Percentiles rank a stretch among this genome's conserved stretches.
Conservation (phyloP, 768 basidiomycete genomes). For the Lactarius tabidus region DNA sequence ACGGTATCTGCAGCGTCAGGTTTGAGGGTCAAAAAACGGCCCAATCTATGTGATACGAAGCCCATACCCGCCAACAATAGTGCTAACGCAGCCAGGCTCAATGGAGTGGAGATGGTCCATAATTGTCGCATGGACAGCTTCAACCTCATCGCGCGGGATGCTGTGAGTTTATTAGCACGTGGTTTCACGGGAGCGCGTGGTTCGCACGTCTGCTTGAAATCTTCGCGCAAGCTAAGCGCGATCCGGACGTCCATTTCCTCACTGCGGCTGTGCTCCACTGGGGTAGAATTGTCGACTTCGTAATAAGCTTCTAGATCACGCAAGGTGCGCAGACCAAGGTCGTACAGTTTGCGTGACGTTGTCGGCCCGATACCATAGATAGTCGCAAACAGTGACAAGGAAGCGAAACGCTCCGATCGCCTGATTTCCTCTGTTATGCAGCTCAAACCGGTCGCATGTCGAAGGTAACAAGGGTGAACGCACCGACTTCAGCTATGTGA, state of each 20-base stretch:
- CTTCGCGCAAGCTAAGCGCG: slow-evolving; percentile 55
- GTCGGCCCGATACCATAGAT: slow-evolving; percentile 72
- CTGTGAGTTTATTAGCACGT: slow-evolving; percentile 32
- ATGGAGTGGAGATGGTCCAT: slow-evolving; percentile 62
- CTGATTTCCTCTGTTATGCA: slow-evolving; percentile 42
- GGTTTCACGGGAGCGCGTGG: not conserved
- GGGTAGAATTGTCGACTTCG: slow-evolving; percentile 37
- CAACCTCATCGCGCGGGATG: slow-evolving; percentile 73
- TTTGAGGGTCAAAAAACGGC: not conserved
- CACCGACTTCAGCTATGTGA: slow-evolving; percentile 57
- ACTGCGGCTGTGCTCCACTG: slow-evolving; percentile 21
- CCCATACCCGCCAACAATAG: slow-evolving; percentile 73
- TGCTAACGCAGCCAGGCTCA: slow-evolving; percentile 63
- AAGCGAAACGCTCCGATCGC: slow-evolving; percentile 48
- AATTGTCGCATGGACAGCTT: slow-evolving; percentile 66
- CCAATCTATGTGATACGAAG: not conserved
- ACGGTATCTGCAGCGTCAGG: slow-evolving; percentile 54
- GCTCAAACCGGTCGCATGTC: not conserved
- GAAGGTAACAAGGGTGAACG: not conserved
- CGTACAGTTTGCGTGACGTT: slow-evolving; percentile 64
- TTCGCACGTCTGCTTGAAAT: slow-evolving; percentile 48
- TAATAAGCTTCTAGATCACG: slow-evolving; percentile 68
- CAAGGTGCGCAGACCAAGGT: slow-evolving; percentile 60
- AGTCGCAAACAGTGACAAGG: slow-evolving; percentile 54
- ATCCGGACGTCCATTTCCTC: slow-evolving; percentile 41